Conservation (phyloP, 2,329 filamentous ascomycete genomes). For the Fusarium keratoplasticum region DNA sequence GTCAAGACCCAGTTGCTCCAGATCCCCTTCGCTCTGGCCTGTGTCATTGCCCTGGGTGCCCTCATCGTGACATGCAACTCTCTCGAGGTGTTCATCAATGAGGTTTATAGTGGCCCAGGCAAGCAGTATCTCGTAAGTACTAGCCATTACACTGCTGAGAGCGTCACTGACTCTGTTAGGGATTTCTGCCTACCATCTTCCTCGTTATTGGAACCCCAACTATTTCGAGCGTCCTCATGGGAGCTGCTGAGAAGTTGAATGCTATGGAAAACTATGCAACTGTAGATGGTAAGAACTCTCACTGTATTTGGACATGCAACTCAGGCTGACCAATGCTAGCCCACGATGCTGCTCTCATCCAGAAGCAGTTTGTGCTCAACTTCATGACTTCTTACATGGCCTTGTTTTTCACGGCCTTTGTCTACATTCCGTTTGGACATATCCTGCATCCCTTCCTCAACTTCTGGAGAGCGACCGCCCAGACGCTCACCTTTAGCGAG, state of each 20-base stretch:
- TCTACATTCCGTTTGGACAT: slow-evolving; percentile 92
- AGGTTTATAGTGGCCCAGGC: slow-evolving; percentile 90
- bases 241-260: slow-evolving; percentile 80
- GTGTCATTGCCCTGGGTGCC: slow-evolving; percentile 77
- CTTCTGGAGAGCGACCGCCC: slow-evolving; percentile 80
- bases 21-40: slow-evolving; percentile 84
- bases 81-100: slow-evolving; percentile 94
- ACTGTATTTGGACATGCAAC: slow-evolving; percentile 15
- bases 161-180: slow-evolving; percentile 58
- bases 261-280: slow-evolving; percentile 94
- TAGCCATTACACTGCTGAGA: background rate
- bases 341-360: slow-evolving; percentile 85
- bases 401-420: slow-evolving; percentile 91
- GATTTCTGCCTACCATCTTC: slow-evolving; percentile 89
- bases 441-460: slow-evolving; percentile 88
- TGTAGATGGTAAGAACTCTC: slow-evolving; percentile 65
- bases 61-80: slow-evolving; percentile 90
- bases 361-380: slow-evolving; percentile 95
- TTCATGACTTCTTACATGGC: slow-evolving; percentile 96
- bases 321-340: slow-evolving; percentile 55
- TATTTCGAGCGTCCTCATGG: slow-evolving; percentile 79
- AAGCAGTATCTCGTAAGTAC: slow-evolving; percentile 81
- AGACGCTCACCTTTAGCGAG: slow-evolving; percentile 79
- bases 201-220: slow-evolving; percentile 86
- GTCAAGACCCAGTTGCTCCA: slow-evolving; percentile 82